A percentile compares a stretch with the other conserved stretches of the same genome.
Evolutionary conservation across 129 eudicot genomes (phyloP).

Genomic region (Scalesia atractyloides): DNA sequence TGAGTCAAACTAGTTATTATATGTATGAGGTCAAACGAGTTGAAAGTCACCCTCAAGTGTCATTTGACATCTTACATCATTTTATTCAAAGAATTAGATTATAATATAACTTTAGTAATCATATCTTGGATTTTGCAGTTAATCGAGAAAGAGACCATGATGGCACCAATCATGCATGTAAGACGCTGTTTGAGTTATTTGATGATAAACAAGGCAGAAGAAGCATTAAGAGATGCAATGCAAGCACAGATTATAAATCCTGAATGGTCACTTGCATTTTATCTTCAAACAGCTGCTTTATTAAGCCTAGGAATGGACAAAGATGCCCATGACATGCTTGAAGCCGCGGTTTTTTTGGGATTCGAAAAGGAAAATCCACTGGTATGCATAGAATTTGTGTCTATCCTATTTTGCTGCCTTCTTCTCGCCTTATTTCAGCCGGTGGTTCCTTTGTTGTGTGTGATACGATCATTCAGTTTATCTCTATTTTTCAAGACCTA

Average conservation of each 20-base stretch:
- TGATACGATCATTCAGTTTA: too few species aligned
- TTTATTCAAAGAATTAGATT: neutral
- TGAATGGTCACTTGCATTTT: constrained; percentile 73
- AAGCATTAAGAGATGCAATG: constrained; percentile 84
- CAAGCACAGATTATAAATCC: constrained; percentile 68
- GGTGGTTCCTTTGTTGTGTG: too few species aligned
- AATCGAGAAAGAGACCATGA: constrained; percentile 70
- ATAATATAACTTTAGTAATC: too few species aligned
- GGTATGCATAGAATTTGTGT: too few species aligned
- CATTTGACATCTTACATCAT: neutral
- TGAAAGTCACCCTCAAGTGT: neutral
- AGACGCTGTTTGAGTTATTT: constrained; percentile 72
- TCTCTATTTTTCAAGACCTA: too few species aligned
- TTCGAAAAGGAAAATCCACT: constrained; percentile 8
- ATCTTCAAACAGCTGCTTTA: constrained; percentile 79
- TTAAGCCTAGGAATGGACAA: constrained; percentile 69
- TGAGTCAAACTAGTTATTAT: neutral
- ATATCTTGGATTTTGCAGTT: constrained; percentile 40
- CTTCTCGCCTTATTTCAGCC: too few species aligned
- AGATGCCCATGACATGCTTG: constrained; percentile 78
- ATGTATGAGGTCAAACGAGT: neutral
- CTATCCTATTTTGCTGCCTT: too few species aligned
- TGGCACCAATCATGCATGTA: constrained; percentile 66
- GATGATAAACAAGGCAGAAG: constrained; percentile 68
- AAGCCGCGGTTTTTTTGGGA: constrained; percentile 43